phyloP scores from a whole-genome alignment of 345 rosid genomes.

The Dipteronia dyeriana region DNA sequence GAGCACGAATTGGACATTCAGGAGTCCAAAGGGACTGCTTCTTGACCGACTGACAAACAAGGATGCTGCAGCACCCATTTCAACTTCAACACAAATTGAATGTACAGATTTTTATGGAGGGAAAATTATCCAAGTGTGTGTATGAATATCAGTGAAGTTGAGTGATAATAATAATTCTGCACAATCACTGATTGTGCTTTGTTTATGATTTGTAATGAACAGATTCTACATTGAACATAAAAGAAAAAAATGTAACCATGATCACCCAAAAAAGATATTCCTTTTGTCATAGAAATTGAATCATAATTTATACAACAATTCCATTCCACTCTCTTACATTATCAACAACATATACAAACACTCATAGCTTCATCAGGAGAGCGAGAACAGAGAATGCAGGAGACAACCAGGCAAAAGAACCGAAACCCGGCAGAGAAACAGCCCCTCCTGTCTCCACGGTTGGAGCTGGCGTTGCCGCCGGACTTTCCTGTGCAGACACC shows the following conservation, averaged over 20 bases:
- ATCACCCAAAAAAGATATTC: too few species aligned
- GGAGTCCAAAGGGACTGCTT: slow-evolving; percentile 63
- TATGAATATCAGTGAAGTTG: neutral
- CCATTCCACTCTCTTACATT: neutral
- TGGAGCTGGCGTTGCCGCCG: neutral
- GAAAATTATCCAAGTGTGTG: neutral
- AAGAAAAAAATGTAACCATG: too few species aligned
- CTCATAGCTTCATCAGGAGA: neutral
- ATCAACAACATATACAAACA: neutral
- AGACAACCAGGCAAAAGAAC: neutral
- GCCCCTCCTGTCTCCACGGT: neutral
- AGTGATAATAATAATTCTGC: neutral
- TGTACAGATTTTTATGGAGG: neutral
- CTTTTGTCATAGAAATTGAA: too few species aligned
- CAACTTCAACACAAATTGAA: neutral
- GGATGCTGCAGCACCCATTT: neutral
- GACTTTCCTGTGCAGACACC: neutral
- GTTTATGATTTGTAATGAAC: too few species aligned
- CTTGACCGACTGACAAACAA: slow-evolving; percentile 33
- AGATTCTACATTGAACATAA: too few species aligned
- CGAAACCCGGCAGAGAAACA: neutral
- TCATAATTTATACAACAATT: neutral
- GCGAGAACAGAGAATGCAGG: neutral
- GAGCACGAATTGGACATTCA: slow-evolving; percentile 77
- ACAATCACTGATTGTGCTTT: neutral